Evolutionary conservation across 192 early-diverging fungal genomes (phyloP).

Genomic region (Gigaspora rosea): DNA sequence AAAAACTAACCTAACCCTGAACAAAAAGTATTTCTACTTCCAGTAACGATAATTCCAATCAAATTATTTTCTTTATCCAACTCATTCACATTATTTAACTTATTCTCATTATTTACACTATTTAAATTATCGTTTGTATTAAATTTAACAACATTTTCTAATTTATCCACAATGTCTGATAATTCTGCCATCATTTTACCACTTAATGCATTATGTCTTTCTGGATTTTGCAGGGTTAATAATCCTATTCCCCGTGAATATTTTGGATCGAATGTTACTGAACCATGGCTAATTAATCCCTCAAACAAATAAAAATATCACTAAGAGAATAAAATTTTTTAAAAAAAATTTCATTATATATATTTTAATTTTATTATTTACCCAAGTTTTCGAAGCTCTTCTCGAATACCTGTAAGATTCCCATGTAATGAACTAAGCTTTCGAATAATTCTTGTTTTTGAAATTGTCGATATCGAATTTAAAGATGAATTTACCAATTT

Average conservation of each 20-base stretch:
- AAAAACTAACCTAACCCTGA: conserved; percentile 33
- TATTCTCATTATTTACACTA: too few relatives aligned
- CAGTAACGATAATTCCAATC: conserved; percentile 11
- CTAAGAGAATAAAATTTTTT: neutral
- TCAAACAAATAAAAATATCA: neutral
- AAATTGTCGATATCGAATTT: too few relatives aligned
- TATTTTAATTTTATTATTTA: neutral
- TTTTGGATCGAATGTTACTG: conserved; percentile 15
- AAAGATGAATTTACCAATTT: too few relatives aligned
- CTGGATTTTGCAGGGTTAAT: conserved; percentile 38
- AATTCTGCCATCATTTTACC: conserved; percentile 68
- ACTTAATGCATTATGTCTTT: conserved; percentile 56
- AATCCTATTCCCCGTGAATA: conserved; percentile 16
- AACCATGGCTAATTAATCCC: neutral
- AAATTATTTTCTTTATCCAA: conserved; percentile 1
- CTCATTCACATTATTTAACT: too few relatives aligned
- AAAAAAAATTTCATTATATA: neutral
- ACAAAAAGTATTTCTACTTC: conserved; percentile 27
- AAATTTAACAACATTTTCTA: conserved; percentile 37
- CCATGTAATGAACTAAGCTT: neutral
- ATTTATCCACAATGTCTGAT: conserved; percentile 49
- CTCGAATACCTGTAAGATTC: neutral
- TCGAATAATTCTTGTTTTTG: neutral
- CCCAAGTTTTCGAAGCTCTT: conserved; percentile 20
- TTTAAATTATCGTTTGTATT: neutral